A percentile compares a stretch with the other conserved stretches of the same genome.
Conservation (phyloP, 305 asterid species). For the Fraxinus platypoda region DNA sequence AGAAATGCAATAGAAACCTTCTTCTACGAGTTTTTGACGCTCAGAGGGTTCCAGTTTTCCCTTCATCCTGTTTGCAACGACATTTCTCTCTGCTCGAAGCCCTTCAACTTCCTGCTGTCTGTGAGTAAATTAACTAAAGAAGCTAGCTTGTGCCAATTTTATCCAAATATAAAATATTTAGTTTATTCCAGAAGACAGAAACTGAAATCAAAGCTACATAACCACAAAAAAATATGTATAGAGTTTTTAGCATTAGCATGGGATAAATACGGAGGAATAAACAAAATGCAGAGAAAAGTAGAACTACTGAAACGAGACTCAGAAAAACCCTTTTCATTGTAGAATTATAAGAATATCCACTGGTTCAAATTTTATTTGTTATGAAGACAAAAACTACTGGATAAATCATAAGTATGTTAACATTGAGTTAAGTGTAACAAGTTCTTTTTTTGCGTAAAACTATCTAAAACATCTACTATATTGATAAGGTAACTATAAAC, state of each 20-base stretch:
- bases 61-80: constrained; percentile 92
- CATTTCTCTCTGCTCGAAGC: constrained; percentile 90
- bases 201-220: not conserved
- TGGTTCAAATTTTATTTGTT: not conserved
- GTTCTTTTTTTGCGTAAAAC: not conserved
- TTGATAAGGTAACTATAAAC: not conserved
- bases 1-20: constrained; percentile 48
- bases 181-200: not conserved
- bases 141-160: constrained; percentile 7
- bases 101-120: constrained; percentile 97
- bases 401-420: not conserved
- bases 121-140: constrained; percentile 70
- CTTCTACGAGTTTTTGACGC: constrained; percentile 85
- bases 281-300: not conserved
- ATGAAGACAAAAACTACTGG: not conserved
- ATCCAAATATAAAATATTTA: not conserved
- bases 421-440: not conserved
- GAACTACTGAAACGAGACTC: not conserved
- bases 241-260: not conserved
- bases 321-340: not conserved
- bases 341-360: not conserved
- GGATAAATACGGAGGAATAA: not conserved
- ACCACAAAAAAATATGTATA: not conserved
- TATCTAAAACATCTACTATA: not conserved
- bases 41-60: constrained; percentile 73